phyloP scores from a whole-genome alignment of 2,329 filamentous ascomycete genomes.

The Venturia asperata region DNA sequence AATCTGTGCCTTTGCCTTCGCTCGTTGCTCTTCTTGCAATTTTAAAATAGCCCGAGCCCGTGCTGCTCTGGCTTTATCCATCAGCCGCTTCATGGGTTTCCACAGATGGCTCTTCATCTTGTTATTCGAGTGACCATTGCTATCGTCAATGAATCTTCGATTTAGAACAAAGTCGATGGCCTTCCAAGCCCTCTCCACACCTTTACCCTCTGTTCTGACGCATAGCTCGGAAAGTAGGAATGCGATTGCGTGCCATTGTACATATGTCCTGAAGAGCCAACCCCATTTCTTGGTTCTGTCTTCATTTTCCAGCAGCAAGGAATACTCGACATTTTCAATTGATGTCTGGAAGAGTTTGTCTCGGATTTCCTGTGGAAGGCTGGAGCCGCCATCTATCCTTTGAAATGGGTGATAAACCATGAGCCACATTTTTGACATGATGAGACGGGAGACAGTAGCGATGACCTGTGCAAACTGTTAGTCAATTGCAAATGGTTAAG shows the following conservation, averaged over 20 bases:
- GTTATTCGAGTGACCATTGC: conserved; percentile 22
- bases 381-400: conserved; percentile 49
- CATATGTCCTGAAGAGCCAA: conserved; percentile 58
- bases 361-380: conserved; percentile 54
- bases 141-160: conserved; percentile 35
- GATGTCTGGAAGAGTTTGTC: conserved; percentile 65
- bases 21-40: conserved; percentile 1
- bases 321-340: conserved; percentile 68
- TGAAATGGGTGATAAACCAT: conserved; percentile 69
- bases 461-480: neutral
- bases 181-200: conserved; percentile 54
- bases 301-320: conserved; percentile 58
- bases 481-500: too few relatives aligned
- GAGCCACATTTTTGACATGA: conserved; percentile 72
- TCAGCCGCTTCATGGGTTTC: conserved; percentile 36
- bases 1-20: neutral
- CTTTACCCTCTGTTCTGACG: conserved; percentile 48
- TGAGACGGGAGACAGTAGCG: conserved; percentile 50
- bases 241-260: conserved; percentile 59
- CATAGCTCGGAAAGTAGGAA: conserved; percentile 56
- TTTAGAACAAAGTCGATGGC: conserved; percentile 45
- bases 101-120: conserved; percentile 49
- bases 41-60: conserved; percentile 12
- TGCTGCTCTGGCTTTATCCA: conserved; percentile 12
- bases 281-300: conserved; percentile 55